Evolutionary conservation across 495 filamentous ascomycete genomes (phyloP), one percentile per base, ranked within the genome.

Genomic region (Hyaloscypha bicolor): DNA sequence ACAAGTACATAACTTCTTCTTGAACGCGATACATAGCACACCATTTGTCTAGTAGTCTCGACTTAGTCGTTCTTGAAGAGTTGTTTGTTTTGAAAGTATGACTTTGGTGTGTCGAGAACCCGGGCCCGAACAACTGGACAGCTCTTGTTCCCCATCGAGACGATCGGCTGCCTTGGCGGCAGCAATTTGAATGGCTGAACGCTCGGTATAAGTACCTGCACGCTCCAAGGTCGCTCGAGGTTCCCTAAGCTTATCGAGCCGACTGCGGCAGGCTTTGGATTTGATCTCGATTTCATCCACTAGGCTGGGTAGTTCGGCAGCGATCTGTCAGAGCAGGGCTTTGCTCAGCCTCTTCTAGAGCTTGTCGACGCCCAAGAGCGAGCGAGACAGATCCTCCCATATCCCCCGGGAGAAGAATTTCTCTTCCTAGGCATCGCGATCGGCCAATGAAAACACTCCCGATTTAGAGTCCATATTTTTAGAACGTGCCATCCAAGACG

Each of bases 291-390:
- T 86, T 37, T 91, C 87, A 1, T 74, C 60, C 22, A 88, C 78
- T 22, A 93, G 66, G 14, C 76, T 80, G 0, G 88, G 89, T 3
- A 92, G 80, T 62, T 89, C 81, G 1, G 68, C 35, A 0, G 76
- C 73, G 56, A 92, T 88, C 33, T 90, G 86, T 0, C 69, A 68
- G 2, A 85, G 75, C 0, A 92, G 79, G 2, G 91, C 69, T 1
- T 78, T 79, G 73, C 87, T 89, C 1, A 92, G 76, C 9, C 85
- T 78, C 0, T 57, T 60, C 48, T 83, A 75, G 5, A 93, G 76
- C 1, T 68, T 61, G 21, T 79, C 75, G n/a, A 90, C 79, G 1
- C 90, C 87, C 21, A 68, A 37, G 19, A 65, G 62, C 2, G 60
- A 65, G 56, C 2, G 74, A 62, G 52, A 60, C 55, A 71, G 30